Evolutionary conservation across 2,329 filamentous ascomycete genomes (phyloP), one percentile per base, ranked within the genome.

Genomic region (Colletotrichum viniferum): DNA sequence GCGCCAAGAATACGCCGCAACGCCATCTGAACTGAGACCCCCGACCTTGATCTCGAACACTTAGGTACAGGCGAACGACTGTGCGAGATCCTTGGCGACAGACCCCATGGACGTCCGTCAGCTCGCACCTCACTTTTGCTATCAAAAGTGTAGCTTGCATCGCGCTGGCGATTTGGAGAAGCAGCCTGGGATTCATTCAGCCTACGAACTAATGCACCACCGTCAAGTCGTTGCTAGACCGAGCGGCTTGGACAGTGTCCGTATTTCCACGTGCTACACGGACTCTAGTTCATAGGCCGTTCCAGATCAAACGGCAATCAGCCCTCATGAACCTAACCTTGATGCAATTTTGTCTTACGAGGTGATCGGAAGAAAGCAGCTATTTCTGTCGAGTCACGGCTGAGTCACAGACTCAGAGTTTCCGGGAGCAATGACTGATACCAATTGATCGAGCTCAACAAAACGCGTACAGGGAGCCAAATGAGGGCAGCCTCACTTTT

Each of bases 21-120:
- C 62, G 56, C 56, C 73, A 63, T 75, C 69, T 73, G 73, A 75
- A 73, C 43, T 60, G 73, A 75, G 56, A 43, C 69, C 56, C 30
- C 32, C 63, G n/a, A 62, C 26, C 14, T 34, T 13, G 26, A 24
- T 63, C n/a, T 43, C 71, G 26, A 26, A 43, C 18, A 43, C 38
- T 6, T 14, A 30, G 38, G 52, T 34, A 38, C 43, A 26, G 14
- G 12, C 13, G 32, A 30, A 18, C 21, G 55, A 43, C 61, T 30
- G 16, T 55, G 62, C 55, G 32, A 61, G 61, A 66, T 64, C 18
- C 24, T 12, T 21, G 32, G 9, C 14, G 24, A 56, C 16, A 18
- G 5, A 48, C 28, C 38, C 43, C 62, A 36, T 13, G 48, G 56
- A 63, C 32, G 32, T 30, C 69, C 69, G 26, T 48, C 58, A 62